Evolutionary conservation across 495 filamentous ascomycete genomes (phyloP).

Genomic region (Chaetomium tenue): DNA sequence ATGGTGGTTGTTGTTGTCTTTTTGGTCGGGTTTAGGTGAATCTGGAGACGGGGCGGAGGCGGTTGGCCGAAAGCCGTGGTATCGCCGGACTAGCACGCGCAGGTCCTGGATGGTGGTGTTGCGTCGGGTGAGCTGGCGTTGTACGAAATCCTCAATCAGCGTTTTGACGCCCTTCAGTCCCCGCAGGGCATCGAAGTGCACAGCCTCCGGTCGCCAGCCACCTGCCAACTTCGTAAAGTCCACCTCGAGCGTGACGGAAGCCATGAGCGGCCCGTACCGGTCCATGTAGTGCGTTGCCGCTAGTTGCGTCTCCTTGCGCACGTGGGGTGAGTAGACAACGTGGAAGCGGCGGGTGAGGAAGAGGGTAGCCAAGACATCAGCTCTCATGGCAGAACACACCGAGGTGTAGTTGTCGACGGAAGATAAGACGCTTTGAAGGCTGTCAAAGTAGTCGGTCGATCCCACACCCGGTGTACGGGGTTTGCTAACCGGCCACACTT

Average conservation of each 20-base stretch:
- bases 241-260: conserved; percentile 34
- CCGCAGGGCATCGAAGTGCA: conserved; percentile 9
- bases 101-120: conserved; percentile 24
- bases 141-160: conserved; percentile 25
- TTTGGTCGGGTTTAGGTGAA: too few relatives aligned
- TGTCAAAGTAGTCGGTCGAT: conserved; percentile 32
- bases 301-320: conserved; percentile 15
- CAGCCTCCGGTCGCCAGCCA: conserved; percentile 19
- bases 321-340: conserved; percentile 31
- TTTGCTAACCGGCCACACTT: conserved; percentile 26
- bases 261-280: conserved; percentile 30
- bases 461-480: conserved; percentile 8
- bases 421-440: conserved; percentile 21
- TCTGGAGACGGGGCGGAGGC: too few relatives aligned
- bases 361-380: conserved; percentile 29
- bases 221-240: conserved; percentile 33
- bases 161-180: conserved; percentile 11
- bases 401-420: conserved; percentile 22
- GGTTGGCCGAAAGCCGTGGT: conserved; percentile 28
- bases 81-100: conserved; percentile 32
- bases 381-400: conserved; percentile 29
- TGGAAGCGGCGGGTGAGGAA: conserved; percentile 35
- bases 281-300: conserved; percentile 27
- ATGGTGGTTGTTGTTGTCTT: too few relatives aligned
- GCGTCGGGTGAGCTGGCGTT: conserved; percentile 20